A percentile compares a stretch with the other conserved stretches of the same genome.
phyloP scores from a whole-genome alignment of 1,139 yeast genomes.

The Yamadazyma spencermartinsiae region DNA sequence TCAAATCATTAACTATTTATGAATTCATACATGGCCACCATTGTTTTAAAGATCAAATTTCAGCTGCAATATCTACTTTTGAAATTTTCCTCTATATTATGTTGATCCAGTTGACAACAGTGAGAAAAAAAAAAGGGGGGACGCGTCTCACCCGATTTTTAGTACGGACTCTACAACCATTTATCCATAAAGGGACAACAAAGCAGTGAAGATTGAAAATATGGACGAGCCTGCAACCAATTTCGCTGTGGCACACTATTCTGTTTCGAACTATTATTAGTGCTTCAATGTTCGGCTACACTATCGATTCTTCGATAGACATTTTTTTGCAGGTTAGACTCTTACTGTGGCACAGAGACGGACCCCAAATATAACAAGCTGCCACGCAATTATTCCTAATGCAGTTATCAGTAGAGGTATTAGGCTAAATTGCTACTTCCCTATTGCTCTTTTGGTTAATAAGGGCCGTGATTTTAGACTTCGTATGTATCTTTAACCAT shows the following conservation, averaged over 20 bases:
- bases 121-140: not conserved
- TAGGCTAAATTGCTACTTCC: constrained; percentile 1
- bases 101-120: constrained; percentile 1
- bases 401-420: not conserved
- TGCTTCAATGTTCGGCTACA: no score
- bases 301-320: not conserved
- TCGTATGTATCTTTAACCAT: not conserved
- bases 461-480: not conserved
- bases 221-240: no score
- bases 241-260: no score
- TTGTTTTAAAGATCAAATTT: constrained; percentile 1
- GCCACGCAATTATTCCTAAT: not conserved
- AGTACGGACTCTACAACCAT: not conserved
- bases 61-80: constrained; percentile 2
- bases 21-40: not conserved
- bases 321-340: constrained; percentile 1
- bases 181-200: not conserved
- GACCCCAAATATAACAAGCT: not conserved
- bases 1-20: no score
- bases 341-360: not conserved
- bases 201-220: no score
- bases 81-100: not conserved
- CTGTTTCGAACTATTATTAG: no score
- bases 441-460: not conserved
- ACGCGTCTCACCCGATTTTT: constrained; percentile 3